Conservation (phyloP, 2,329 filamentous ascomycete genomes). For the Colletotrichum filicis region DNA sequence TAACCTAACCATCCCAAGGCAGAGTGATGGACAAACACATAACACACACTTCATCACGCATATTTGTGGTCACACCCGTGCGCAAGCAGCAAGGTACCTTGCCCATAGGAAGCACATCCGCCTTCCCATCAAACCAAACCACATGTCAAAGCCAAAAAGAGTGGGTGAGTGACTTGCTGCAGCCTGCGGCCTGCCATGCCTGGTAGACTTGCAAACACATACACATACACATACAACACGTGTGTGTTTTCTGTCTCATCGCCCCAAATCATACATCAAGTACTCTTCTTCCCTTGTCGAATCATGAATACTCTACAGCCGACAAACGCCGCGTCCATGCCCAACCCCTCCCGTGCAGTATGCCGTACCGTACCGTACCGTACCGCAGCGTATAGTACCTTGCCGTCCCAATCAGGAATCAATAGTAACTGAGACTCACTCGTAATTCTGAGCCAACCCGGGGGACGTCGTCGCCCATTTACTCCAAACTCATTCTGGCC, state of each 20-base stretch:
- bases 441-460: not conserved
- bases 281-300: not conserved
- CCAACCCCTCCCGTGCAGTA: not conserved
- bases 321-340: constrained; percentile 26
- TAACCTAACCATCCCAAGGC: too few species aligned
- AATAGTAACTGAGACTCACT: not conserved
- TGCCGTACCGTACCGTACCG: not conserved
- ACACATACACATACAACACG: not conserved
- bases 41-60: not conserved
- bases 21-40: not conserved
- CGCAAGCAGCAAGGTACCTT: not conserved
- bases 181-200: not conserved
- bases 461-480: constrained; percentile 16
- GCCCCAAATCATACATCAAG: constrained; percentile 14
- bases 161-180: not conserved
- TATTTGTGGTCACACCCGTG: not conserved
- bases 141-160: not conserved
- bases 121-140: not conserved
- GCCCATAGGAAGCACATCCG: not conserved
- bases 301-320: constrained; percentile 12
- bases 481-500: constrained; percentile 84
- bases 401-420: not conserved
- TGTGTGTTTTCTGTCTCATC: not conserved
- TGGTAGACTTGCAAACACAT: not conserved
- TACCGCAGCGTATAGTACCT: not conserved